phyloP scores from a whole-genome alignment of 495 filamentous ascomycete genomes.

The Talaromyces adpressus region DNA sequence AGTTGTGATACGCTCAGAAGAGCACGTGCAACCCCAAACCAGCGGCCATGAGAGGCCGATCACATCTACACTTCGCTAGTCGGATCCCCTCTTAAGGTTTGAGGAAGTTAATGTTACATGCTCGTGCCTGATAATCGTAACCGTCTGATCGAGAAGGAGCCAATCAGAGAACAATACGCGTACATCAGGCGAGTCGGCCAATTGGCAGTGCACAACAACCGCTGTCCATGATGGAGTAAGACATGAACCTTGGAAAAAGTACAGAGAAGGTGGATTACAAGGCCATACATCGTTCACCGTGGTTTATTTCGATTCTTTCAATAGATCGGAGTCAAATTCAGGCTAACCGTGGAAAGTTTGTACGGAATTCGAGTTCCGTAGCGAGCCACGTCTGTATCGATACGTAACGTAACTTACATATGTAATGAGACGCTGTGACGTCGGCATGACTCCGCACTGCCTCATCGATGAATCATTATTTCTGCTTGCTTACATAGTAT shows the following conservation, averaged over 20 bases:
- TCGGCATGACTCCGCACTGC: background rate
- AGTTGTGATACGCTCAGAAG: background rate
- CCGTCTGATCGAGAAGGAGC: background rate
- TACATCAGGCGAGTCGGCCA: background rate
- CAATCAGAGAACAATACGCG: background rate
- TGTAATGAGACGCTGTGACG: conserved; percentile 1
- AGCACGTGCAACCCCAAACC: background rate
- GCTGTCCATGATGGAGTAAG: background rate
- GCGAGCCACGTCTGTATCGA: background rate
- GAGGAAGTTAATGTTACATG: background rate
- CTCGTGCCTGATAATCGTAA: background rate
- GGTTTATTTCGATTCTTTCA: background rate
- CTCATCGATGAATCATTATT: background rate
- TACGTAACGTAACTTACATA: background rate
- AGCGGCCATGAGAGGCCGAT: background rate
- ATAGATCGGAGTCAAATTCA: background rate
- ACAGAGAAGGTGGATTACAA: too few species aligned
- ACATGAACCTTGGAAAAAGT: background rate
- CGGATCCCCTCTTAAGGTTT: background rate
- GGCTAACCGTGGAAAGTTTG: background rate
- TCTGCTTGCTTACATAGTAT: too few species aligned
- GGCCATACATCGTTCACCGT: background rate
- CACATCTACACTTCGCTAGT: background rate
- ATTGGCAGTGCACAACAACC: background rate
- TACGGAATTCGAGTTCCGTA: background rate